Base-by-base conservation (phyloP, 148 eudicot genomes). In the Tetragonia tetragonoides region DNA sequence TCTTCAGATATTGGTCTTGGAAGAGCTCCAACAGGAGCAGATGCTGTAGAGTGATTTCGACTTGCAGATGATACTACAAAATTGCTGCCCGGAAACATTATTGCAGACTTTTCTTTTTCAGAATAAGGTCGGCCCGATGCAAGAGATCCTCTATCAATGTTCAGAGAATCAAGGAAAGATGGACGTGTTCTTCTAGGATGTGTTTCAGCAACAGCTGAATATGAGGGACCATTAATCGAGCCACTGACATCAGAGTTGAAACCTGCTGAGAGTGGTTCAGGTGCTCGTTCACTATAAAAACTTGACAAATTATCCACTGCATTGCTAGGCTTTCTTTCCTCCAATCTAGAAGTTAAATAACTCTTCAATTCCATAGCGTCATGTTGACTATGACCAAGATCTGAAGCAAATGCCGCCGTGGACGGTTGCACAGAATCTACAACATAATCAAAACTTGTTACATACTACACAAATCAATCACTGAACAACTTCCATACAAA, bases 91-190 rank as follows among this genome's bases (percentile, higher is more conserved):
- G 86, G 65, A 82, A 78, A 72, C 75, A 75, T 28, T 28, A 28
- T 75, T 7, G 76, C 80, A 66, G 10, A 66, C 47, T 75, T 88
- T 78, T 71, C 85, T 46, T 83, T 77, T 59, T 84, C 94, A 78
- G 71, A 54, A 71, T 54, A 70, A 73, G 88, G 73, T 47, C 68
- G 47, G 15, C 47, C 81, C 70, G 90, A 66, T 66, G 84, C 78
- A 69, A 87, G 78, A 81, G 95, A 63, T 63, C 75, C 87, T 84
- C 64, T 93, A 69, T 89, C 71, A 78, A 90, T 82, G 53, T 80
- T 86, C 74, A 95, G 90, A 65, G 97, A 87, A 87, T 93, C 97
- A 72, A 95, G 97, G 79, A 93, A 95, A 70, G 99, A 93, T 72
- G 97, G 97, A 68, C 97, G 95, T 18, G 89, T 78, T 89, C 88